phyloP scores from a whole-genome alignment of 306 rosid genomes.

The Vigna trinervia region DNA sequence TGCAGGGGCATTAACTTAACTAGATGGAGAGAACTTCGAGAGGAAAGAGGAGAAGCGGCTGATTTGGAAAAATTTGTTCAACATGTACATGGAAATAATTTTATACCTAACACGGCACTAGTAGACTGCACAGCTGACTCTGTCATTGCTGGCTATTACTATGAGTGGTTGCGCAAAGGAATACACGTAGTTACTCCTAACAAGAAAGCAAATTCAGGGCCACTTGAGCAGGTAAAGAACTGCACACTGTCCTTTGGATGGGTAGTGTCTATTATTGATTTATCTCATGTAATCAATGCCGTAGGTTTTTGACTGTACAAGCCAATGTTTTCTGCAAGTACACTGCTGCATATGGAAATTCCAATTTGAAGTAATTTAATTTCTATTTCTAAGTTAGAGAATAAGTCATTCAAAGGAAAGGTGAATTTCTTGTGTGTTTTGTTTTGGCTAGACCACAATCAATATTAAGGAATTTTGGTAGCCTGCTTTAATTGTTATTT shows the following conservation, averaged over 20 bases:
- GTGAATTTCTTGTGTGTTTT: constrained; percentile 8
- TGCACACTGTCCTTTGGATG: constrained; percentile 34
- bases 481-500: constrained; percentile 19
- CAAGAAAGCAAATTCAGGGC: constrained; percentile 97
- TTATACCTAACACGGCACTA: constrained; percentile 88
- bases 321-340: constrained; percentile 23
- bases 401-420: constrained; percentile 10
- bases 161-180: constrained; percentile 90
- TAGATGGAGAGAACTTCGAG: constrained; percentile 78
- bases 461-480: constrained; percentile 15
- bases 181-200: constrained; percentile 96
- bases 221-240: constrained; percentile 84
- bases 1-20: constrained; percentile 87
- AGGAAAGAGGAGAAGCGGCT: constrained; percentile 70
- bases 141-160: constrained; percentile 76
- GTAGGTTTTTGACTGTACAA: not conserved
- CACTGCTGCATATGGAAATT: constrained; percentile 31
- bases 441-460: constrained; percentile 1
- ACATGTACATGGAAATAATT: constrained; percentile 90
- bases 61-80: constrained; percentile 78
- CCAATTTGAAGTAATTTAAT: constrained; percentile 3
- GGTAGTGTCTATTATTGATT: constrained; percentile 32
- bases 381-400: not conserved
- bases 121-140: constrained; percentile 99
- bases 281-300: not conserved